These are phyloP conservation scores for Cytospora schulzeri DNA, from an alignment of 2,329 filamentous ascomycete species.

Conservation along the genomic window DNA sequence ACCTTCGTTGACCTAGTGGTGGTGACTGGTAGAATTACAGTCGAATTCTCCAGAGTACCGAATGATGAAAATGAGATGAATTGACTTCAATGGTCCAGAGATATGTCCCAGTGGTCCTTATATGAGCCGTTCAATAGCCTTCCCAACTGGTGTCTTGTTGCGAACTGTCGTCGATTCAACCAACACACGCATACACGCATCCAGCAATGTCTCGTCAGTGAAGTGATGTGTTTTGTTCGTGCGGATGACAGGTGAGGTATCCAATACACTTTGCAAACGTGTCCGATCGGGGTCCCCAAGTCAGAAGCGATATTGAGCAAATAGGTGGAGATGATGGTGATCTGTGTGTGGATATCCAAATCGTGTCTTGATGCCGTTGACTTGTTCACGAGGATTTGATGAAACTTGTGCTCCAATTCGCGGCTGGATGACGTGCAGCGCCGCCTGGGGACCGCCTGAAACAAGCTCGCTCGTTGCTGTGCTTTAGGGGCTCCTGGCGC, in stretches of 20 bases:
- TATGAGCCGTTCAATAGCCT: background rate
- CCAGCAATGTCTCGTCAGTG: background rate
- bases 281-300: background rate
- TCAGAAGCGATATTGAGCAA: background rate
- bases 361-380: background rate
- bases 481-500: background rate
- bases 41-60: background rate
- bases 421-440: constrained; percentile 10
- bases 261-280: constrained; percentile 1
- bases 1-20: background rate
- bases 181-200: background rate
- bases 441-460: background rate
- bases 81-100: background rate
- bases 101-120: background rate
- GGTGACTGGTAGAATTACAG: background rate
- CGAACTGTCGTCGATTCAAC: background rate
- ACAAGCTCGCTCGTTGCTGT: constrained; percentile 1
- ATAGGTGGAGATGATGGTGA: background rate
- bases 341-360: background rate
- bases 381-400: background rate
- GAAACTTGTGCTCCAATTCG: background rate
- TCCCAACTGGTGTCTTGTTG: background rate
- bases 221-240: background rate
- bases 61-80: background rate
- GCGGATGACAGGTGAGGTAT: background rate